These are phyloP conservation scores for Dactylis glomerata DNA, from an alignment of 176 grass and related monocot species.

Conservation along the genomic window DNA sequence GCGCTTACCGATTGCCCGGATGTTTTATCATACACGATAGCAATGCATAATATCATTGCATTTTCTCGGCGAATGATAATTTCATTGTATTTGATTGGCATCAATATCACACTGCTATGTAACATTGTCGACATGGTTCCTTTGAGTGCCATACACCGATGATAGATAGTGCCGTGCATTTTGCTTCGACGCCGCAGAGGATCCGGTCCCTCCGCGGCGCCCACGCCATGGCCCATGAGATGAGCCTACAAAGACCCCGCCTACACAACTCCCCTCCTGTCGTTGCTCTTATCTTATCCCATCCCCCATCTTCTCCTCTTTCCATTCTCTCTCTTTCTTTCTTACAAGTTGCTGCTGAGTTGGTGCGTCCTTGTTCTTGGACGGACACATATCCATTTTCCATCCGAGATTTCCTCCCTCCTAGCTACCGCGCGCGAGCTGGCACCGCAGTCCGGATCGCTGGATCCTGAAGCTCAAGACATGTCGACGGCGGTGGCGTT, in stretches of 20 bases:
- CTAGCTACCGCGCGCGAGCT: neutral
- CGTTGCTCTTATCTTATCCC: slow-evolving; percentile 60
- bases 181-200: neutral
- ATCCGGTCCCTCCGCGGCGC: neutral
- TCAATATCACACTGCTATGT: neutral
- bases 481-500: slow-evolving; percentile 42
- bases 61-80: too few relatives aligned
- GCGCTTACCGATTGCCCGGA: neutral
- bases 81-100: neutral
- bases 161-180: neutral
- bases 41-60: neutral
- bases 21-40: neutral
- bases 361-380: slow-evolving; percentile 30
- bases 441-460: slow-evolving; percentile 19
- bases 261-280: slow-evolving; percentile 14
- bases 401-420: slow-evolving; percentile 34
- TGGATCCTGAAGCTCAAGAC: slow-evolving; percentile 12
- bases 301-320: neutral
- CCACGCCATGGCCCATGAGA: neutral
- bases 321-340: neutral
- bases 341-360: slow-evolving; percentile 25
- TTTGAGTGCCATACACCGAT: too few relatives aligned
- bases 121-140: too few relatives aligned
- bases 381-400: slow-evolving; percentile 30
- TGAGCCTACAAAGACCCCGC: slow-evolving; percentile 42